phyloP scores from a whole-genome alignment of 345 rosid genomes.

The Populus nigra region DNA sequence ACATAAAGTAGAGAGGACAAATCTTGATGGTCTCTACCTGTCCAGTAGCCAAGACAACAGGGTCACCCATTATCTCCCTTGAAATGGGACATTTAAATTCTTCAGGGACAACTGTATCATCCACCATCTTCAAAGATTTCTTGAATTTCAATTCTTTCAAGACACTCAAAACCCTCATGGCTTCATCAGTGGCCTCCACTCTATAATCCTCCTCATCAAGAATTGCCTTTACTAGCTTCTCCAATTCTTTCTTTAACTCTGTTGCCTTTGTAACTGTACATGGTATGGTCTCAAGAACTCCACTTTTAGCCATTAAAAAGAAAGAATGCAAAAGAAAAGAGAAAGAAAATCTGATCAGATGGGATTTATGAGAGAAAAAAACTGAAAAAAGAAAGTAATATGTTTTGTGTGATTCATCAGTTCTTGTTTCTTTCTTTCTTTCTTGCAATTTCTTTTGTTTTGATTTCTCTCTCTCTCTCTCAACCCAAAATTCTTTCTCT shows the following conservation, averaged over 20 bases:
- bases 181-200: slow-evolving; percentile 33
- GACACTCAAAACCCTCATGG: slow-evolving; percentile 30
- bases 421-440: background rate
- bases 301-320: slow-evolving; percentile 27
- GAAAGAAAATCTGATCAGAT: background rate
- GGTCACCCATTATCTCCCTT: slow-evolving; percentile 48
- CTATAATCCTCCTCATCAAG: slow-evolving; percentile 36
- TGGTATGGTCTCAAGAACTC: slow-evolving; percentile 3
- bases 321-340: background rate
- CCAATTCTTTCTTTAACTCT: slow-evolving; percentile 43
- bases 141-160: slow-evolving; percentile 26
- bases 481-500: background rate
- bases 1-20: background rate
- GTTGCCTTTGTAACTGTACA: slow-evolving; percentile 7
- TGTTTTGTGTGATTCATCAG: background rate
- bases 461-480: background rate
- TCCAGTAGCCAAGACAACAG: slow-evolving; percentile 56
- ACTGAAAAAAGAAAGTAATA: background rate
- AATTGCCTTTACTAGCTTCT: slow-evolving; percentile 31
- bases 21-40: slow-evolving; percentile 34
- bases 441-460: background rate
- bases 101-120: slow-evolving; percentile 23
- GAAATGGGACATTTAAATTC: slow-evolving; percentile 50
- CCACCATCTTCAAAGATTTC: slow-evolving; percentile 21
- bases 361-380: slow-evolving; percentile 1